Conservation (phyloP, 192 early-diverging fungal species). For the Backusella liffmaniae region DNA sequence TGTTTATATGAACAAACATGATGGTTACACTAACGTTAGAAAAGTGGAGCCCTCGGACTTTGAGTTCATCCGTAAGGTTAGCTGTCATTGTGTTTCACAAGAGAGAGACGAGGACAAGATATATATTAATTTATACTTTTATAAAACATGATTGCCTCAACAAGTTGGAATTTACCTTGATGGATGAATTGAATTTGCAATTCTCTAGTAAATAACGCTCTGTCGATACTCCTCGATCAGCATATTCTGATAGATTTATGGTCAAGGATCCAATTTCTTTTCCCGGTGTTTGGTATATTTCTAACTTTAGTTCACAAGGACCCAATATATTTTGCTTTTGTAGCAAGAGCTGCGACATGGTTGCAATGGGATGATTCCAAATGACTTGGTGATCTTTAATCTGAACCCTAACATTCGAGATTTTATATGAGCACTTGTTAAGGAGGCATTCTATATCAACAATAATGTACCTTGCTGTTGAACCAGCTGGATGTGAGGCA, state of each 20-base stretch:
- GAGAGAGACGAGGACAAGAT: background rate
- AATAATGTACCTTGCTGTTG: slow-evolving; percentile 36
- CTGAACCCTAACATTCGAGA: slow-evolving; percentile 33
- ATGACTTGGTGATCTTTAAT: slow-evolving; percentile 59
- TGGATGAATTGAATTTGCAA: slow-evolving; percentile 70
- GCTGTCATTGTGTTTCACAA: slow-evolving; percentile 19
- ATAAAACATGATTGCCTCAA: background rate
- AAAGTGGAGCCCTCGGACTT: slow-evolving; percentile 21
- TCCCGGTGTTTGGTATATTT: slow-evolving; percentile 58
- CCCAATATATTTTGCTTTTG: slow-evolving; percentile 68
- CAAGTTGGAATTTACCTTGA: slow-evolving; percentile 52
- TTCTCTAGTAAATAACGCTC: slow-evolving; percentile 64
- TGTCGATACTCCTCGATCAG: slow-evolving; percentile 44
- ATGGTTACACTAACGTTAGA: slow-evolving; percentile 30
- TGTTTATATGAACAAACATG: background rate
- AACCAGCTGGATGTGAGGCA: slow-evolving; percentile 29
- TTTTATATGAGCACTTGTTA: background rate
- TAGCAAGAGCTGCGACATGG: slow-evolving; percentile 60
- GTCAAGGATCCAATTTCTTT: slow-evolving; percentile 62
- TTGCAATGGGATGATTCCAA: slow-evolving; percentile 57
- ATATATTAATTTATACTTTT: background rate
- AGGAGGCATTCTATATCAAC: background rate
- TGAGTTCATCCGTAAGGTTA: slow-evolving; percentile 35
- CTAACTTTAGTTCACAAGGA: slow-evolving; percentile 74
- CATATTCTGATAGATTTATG: slow-evolving; percentile 79